These are phyloP conservation scores for Talaromyces pinophilus DNA, from an alignment of 2,329 filamentous ascomycete genomes.

Conservation along the genomic window DNA sequence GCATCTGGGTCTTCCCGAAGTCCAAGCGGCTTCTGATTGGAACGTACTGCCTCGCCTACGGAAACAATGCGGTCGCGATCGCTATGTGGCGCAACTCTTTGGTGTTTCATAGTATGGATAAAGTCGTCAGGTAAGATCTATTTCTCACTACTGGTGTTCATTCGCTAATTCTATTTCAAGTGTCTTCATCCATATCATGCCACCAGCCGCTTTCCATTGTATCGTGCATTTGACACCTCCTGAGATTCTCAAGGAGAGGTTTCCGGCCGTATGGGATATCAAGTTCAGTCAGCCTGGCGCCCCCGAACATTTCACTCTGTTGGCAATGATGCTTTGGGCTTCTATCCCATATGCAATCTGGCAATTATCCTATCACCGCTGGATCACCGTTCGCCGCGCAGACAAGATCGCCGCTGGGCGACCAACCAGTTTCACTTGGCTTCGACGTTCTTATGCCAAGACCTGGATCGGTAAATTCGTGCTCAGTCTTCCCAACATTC, in stretches of 20 bases:
- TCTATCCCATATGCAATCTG: constrained; percentile 89
- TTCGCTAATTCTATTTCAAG: constrained; percentile 39
- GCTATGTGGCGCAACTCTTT: constrained; percentile 99
- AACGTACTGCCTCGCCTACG: constrained; percentile 87
- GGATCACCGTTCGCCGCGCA: constrained; percentile 91
- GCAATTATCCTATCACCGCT: constrained; percentile 90
- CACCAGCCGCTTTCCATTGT: constrained; percentile 88
- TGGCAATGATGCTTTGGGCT: constrained; percentile 91
- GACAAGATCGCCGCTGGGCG: constrained; percentile 95
- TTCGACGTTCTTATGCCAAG: constrained; percentile 86
- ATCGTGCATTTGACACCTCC: constrained; percentile 77
- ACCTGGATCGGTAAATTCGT: constrained; percentile 86
- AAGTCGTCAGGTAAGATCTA: constrained; percentile 72
- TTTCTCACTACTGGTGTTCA: not conserved
- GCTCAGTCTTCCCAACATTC: constrained; percentile 67
- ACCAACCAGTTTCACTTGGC: constrained; percentile 96
- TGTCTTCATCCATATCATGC: constrained; percentile 99
- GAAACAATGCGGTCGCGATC: constrained; percentile 96
- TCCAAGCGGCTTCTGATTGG: constrained; percentile 92
- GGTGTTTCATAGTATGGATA: constrained; percentile 98
- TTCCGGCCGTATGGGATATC: constrained; percentile 84
- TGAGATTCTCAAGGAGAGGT: constrained; percentile 66
- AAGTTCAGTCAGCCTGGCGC: constrained; percentile 68
- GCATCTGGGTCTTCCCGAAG: constrained; percentile 84
- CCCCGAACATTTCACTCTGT: constrained; percentile 74